phyloP scores from a whole-genome alignment of 805 yeast genomes.

The Zygosaccharomyces kombuchaensis region DNA sequence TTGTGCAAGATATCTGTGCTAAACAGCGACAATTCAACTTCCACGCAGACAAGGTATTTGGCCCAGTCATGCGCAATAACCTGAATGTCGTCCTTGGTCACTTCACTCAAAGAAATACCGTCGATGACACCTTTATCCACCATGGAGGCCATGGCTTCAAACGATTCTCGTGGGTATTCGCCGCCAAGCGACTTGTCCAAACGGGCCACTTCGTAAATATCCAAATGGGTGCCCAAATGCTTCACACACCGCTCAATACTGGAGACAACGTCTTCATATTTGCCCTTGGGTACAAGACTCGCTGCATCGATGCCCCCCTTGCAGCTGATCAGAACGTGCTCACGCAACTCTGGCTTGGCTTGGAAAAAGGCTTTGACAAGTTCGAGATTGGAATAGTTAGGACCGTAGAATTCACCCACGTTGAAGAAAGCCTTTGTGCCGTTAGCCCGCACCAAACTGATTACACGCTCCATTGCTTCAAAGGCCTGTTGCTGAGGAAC shows the following conservation, averaged over 20 bases:
- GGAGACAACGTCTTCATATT: conserved; percentile 42
- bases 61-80: conserved; percentile 50
- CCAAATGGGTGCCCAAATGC: conserved; percentile 47
- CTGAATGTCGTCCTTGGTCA: conserved; percentile 53
- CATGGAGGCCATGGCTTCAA: conserved; percentile 51
- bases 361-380: conserved; percentile 47
- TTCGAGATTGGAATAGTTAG: conserved; percentile 47
- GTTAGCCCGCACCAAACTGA: conserved; percentile 35
- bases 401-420: conserved; percentile 52
- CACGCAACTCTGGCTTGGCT: conserved; percentile 45
- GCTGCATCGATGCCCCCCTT: conserved; percentile 56
- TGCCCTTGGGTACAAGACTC: conserved; percentile 45
- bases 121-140: conserved; percentile 64
- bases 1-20: conserved; percentile 55
- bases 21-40: conserved; percentile 73
- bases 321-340: conserved; percentile 55
- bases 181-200: conserved; percentile 43
- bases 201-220: conserved; percentile 70
- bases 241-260: conserved; percentile 45
- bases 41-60: conserved; percentile 61
- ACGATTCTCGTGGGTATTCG: conserved; percentile 47
- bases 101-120: conserved; percentile 74
- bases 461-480: conserved; percentile 49
- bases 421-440: conserved; percentile 50
- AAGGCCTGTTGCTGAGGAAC: conserved; percentile 50